A percentile compares a stretch with the other conserved stretches of the same genome.
These are phyloP conservation scores for Epichloe glyceriae DNA, from an alignment of 2,329 filamentous ascomycete species.

Conservation along the genomic window DNA sequence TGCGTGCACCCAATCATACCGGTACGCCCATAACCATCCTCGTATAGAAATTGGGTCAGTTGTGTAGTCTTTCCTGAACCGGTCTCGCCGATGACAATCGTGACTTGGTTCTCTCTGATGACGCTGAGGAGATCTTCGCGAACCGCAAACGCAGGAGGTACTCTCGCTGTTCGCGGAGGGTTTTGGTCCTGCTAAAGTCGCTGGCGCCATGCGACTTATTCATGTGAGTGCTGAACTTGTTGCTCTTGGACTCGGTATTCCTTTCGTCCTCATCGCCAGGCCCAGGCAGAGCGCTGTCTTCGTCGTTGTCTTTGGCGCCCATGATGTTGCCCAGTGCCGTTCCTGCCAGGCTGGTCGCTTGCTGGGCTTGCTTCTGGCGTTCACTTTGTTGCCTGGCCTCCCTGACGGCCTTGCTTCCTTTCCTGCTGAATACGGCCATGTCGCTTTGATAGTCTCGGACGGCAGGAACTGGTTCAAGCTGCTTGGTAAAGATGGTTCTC, in stretches of 20 bases:
- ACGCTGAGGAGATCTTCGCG: constrained; percentile 84
- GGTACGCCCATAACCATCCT: constrained; percentile 79
- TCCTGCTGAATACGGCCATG: constrained; percentile 95
- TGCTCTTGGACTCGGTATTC: constrained; percentile 33
- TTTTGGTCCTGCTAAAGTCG: constrained; percentile 86
- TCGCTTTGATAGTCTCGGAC: constrained; percentile 91
- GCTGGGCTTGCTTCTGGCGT: constrained; percentile 83
- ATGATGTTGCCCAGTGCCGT: constrained; percentile 90
- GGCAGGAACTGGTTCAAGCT: constrained; percentile 86
- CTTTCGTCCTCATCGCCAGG: constrained; percentile 56
- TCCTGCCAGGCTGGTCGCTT: constrained; percentile 85
- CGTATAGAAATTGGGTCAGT: constrained; percentile 87
- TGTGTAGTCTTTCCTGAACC: constrained; percentile 97
- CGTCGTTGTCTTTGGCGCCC: constrained; percentile 85
- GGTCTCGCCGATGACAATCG: constrained; percentile 93
- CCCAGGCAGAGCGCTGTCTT: constrained; percentile 74
- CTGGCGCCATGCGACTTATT: constrained; percentile 79
- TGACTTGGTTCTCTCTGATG: constrained; percentile 91
- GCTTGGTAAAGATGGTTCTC: constrained; percentile 91
- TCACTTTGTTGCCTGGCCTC: constrained; percentile 88
- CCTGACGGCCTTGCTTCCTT: constrained; percentile 85
- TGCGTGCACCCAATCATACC: constrained; percentile 97
- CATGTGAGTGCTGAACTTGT: constrained; percentile 82
- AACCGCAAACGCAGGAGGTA: constrained; percentile 89
- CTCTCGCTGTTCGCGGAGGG: constrained; percentile 79